Evolutionary conservation across 2,329 filamentous ascomycete species (phyloP).

Genomic region (Blumeria hordei): DNA sequence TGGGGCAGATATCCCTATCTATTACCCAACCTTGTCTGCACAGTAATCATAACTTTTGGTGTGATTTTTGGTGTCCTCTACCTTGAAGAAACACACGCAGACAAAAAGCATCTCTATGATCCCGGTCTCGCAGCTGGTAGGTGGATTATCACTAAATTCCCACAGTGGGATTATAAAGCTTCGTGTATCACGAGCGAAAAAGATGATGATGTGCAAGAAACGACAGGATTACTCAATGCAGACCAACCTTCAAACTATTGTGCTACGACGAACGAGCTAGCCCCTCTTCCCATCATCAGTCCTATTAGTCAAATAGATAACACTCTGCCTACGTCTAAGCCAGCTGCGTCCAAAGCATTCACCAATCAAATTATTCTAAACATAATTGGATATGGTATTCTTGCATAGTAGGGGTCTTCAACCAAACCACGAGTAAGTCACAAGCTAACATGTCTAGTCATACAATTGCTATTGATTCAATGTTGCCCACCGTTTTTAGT

Average conservation of each 20-base stretch:
- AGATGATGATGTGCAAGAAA: constrained; percentile 17
- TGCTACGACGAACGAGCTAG: constrained; percentile 27
- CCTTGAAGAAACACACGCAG: constrained; percentile 78
- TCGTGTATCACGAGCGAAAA: constrained; percentile 12
- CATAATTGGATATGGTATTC: constrained; percentile 71
- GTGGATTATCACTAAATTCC: constrained; percentile 30
- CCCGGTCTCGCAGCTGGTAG: constrained; percentile 52
- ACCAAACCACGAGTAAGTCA: not conserved
- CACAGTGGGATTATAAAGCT: constrained; percentile 13
- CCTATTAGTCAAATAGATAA: no score
- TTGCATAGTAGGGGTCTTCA: constrained; percentile 58
- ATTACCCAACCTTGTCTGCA: constrained; percentile 76
- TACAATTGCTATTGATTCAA: constrained; percentile 87
- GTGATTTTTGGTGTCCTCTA: constrained; percentile 63
- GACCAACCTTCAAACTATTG: constrained; percentile 46
- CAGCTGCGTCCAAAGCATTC: constrained; percentile 37
- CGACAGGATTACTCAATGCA: constrained; percentile 34
- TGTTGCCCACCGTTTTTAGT: constrained; percentile 67
- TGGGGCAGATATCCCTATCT: constrained; percentile 80
- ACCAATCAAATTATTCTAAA: constrained; percentile 67
- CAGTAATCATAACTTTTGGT: constrained; percentile 50
- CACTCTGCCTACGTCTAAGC: constrained; percentile 7
- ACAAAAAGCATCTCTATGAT: constrained; percentile 55
- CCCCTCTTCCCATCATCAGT: constrained; percentile 20
- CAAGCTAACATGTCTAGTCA: constrained; percentile 31